Conservation (phyloP, 2,329 filamentous ascomycete genomes). For the Curvularia verruculosa region DNA sequence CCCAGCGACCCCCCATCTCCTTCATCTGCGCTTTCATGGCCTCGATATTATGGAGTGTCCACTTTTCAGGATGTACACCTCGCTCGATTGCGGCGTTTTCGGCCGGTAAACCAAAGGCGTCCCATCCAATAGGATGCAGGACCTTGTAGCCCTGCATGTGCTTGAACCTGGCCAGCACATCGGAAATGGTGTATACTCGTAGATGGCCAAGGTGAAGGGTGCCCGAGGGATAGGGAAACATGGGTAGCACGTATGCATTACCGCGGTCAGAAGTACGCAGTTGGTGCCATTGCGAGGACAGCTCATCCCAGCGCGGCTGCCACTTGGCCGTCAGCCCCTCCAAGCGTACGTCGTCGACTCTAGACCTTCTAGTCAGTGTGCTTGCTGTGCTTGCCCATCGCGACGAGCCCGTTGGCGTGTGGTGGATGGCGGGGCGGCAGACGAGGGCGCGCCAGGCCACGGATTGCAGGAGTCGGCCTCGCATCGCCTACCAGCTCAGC, state of each 20-base stretch:
- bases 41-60: conserved; percentile 81
- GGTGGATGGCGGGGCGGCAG: conserved; percentile 13
- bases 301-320: conserved; percentile 56
- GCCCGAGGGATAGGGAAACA: conserved; percentile 94
- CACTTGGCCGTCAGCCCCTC: conserved; percentile 54
- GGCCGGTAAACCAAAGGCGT: conserved; percentile 87
- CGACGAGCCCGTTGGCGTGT: conserved; percentile 15
- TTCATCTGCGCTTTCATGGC: conserved; percentile 84
- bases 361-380: conserved; percentile 4
- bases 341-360: conserved; percentile 17
- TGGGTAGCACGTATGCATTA: conserved; percentile 76
- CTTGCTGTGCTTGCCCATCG: conserved; percentile 16
- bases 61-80: conserved; percentile 75
- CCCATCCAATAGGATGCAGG: conserved; percentile 91
- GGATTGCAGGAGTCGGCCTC: conserved; percentile 31
- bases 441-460: conserved; percentile 33
- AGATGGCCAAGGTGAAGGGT: conserved; percentile 85
- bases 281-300: conserved; percentile 18
- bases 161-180: conserved; percentile 79
- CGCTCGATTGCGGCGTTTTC: conserved; percentile 90
- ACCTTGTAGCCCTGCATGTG: conserved; percentile 76
- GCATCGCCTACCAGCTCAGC: conserved; percentile 33
- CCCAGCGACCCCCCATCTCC: conserved; percentile 80
- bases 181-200: conserved; percentile 88
- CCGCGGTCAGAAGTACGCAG: conserved; percentile 28